Conservation (phyloP, 2,329 filamentous ascomycete genomes). For the Apiospora hydei region DNA sequence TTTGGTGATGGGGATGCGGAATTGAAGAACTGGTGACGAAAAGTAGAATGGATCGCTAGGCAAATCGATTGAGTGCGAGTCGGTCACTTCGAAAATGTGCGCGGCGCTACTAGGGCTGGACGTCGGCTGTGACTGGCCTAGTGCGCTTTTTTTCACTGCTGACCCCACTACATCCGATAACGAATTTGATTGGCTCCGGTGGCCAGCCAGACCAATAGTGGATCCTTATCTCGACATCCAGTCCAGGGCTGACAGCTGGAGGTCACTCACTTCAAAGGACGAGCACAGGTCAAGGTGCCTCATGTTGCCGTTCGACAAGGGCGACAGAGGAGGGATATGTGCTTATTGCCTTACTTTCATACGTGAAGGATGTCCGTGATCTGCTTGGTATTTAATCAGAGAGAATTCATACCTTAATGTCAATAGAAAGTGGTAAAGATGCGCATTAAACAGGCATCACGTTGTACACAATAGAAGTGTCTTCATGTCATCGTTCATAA, state of each 20-base stretch:
- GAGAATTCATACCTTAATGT: no score
- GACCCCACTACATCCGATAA: background rate
- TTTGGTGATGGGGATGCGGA: conserved; percentile 22
- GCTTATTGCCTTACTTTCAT: no score
- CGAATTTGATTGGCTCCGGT: background rate
- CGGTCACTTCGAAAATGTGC: conserved; percentile 18
- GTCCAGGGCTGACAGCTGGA: background rate
- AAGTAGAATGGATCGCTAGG: conserved; percentile 17
- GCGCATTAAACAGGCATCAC: background rate
- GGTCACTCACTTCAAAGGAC: background rate
- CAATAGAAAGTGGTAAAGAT: background rate
- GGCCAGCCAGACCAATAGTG: background rate
- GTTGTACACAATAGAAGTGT: background rate
- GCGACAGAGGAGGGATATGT: no score
- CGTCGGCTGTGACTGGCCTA: conserved; percentile 18
- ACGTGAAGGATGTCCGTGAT: no score
- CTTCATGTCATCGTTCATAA: background rate
- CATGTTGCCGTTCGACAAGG: background rate
- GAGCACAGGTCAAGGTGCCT: no score
- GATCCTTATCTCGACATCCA: background rate
- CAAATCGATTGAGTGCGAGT: conserved; percentile 19
- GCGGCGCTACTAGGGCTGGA: conserved; percentile 18
- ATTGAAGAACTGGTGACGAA: conserved; percentile 21
- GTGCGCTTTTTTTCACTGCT: conserved; percentile 3
- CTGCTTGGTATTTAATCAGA: no score